A percentile compares a stretch with the other conserved stretches of the same genome.
Evolutionary conservation across 306 rosid genomes (phyloP).

Genomic region (Cajanus cajan): DNA sequence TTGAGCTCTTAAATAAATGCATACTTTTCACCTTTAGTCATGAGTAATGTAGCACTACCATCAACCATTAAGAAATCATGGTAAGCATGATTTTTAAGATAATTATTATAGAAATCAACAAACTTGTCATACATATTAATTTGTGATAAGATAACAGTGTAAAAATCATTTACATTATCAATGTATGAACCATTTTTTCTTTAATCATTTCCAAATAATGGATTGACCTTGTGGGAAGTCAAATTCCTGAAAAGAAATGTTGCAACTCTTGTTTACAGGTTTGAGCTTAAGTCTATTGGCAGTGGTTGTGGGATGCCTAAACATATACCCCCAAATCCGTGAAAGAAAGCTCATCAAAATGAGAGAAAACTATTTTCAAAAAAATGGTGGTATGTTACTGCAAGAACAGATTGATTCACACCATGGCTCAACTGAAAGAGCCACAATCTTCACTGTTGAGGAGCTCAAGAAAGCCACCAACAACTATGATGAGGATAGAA

Average conservation of each 20-base stretch:
- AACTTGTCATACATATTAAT: too few relatives aligned
- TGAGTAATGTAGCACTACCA: too few relatives aligned
- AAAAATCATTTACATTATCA: too few relatives aligned
- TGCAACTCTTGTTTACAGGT: not conserved
- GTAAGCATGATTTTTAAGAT: too few relatives aligned
- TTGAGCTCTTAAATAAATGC: too few relatives aligned
- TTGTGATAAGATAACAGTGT: too few relatives aligned
- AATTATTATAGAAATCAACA: too few relatives aligned
- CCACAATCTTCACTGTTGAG: conserved; percentile 2
- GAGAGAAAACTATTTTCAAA: not conserved
- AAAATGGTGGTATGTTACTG: conserved; percentile 5
- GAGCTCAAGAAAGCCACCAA: conserved; percentile 33
- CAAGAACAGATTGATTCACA: not conserved
- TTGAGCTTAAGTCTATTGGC: not conserved
- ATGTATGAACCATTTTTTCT: too few relatives aligned
- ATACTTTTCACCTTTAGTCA: too few relatives aligned
- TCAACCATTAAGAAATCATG: too few relatives aligned
- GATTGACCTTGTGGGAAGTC: not conserved
- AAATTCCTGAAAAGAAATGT: not conserved
- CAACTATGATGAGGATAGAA: conserved; percentile 20
- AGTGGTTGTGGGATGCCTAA: not conserved
- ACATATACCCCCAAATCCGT: not conserved
- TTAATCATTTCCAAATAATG: too few relatives aligned
- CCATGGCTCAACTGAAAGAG: not conserved
- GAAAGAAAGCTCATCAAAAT: not conserved